Conservation (phyloP, 805 yeast species). For the Kluyveromyces siamensis region DNA sequence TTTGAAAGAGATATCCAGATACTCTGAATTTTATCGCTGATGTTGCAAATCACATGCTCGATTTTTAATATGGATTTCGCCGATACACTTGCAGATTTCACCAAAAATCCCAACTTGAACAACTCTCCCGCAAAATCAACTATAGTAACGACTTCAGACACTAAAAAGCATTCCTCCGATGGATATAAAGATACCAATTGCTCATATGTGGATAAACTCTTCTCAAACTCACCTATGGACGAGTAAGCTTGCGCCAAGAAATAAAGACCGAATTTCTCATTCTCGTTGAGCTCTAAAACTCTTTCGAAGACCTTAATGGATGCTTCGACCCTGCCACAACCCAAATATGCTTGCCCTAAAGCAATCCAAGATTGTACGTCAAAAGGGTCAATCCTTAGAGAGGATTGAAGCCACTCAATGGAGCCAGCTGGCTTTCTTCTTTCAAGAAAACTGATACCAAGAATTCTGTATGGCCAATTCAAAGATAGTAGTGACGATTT, state of each 20-base stretch:
- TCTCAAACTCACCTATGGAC: slow-evolving; percentile 55
- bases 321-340: slow-evolving; percentile 81
- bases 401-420: slow-evolving; percentile 80
- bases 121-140: slow-evolving; percentile 45
- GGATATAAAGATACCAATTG: slow-evolving; percentile 36
- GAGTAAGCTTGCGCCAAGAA: slow-evolving; percentile 59
- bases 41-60: slow-evolving; percentile 10
- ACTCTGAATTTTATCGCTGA: slow-evolving; percentile 33
- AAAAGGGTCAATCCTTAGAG: slow-evolving; percentile 54
- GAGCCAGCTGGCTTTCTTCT: slow-evolving; percentile 67
- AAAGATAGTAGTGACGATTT: slow-evolving; percentile 37
- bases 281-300: slow-evolving; percentile 45
- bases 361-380: slow-evolving; percentile 89
- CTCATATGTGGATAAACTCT: slow-evolving; percentile 43
- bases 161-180: slow-evolving; percentile 40
- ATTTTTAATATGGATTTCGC: slow-evolving; percentile 34
- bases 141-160: slow-evolving; percentile 48
- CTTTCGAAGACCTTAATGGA: slow-evolving; percentile 72
- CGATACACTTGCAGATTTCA: slow-evolving; percentile 49
- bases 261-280: slow-evolving; percentile 55
- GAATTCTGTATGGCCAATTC: slow-evolving; percentile 83
- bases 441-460: slow-evolving; percentile 73
- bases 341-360: slow-evolving; percentile 88
- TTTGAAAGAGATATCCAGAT: slow-evolving; percentile 64
- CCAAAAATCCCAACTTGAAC: slow-evolving; percentile 52